phyloP scores from a whole-genome alignment of 225 moss, liverwort and hornwort genomes.

The Anthoceros angustus region DNA sequence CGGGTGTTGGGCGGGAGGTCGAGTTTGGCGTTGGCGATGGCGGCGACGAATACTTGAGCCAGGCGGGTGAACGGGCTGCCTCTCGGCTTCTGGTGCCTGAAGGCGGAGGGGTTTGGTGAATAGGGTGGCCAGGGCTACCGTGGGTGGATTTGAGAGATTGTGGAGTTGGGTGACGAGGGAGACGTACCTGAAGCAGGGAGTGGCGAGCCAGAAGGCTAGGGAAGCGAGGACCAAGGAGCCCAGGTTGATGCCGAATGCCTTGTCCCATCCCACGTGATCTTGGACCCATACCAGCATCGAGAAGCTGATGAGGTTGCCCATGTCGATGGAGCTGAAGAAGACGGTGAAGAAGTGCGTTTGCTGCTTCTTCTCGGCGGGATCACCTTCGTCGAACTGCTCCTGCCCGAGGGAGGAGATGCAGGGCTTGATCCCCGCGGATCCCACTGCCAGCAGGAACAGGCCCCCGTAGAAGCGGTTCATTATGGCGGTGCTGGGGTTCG shows the following conservation, averaged over 20 bases:
- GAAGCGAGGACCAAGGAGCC: slow-evolving; percentile 9
- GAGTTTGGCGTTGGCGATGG: neutral
- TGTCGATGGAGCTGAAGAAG: slow-evolving; percentile 14
- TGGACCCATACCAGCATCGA: slow-evolving; percentile 18
- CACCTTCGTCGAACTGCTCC: slow-evolving; percentile 26
- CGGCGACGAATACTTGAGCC: neutral
- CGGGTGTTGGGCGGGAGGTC: neutral
- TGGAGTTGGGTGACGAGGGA: neutral
- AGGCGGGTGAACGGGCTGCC: neutral
- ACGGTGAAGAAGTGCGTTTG: slow-evolving; percentile 18
- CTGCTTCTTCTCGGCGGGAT: slow-evolving; percentile 15
- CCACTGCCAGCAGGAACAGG: slow-evolving; percentile 14
- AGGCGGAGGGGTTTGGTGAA: neutral
- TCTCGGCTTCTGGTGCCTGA: neutral
- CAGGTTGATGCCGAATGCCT: slow-evolving; percentile 14
- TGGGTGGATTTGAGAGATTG: neutral
- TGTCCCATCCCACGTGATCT: slow-evolving; percentile 6
- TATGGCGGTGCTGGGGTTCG: slow-evolving; percentile 9
- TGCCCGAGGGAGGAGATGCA: slow-evolving; percentile 23
- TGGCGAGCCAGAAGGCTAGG: slow-evolving; percentile 16
- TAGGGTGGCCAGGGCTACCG: neutral
- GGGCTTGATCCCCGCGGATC: slow-evolving; percentile 20
- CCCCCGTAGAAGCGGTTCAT: slow-evolving; percentile 15
- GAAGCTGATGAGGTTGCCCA: slow-evolving; percentile 18
- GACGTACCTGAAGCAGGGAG: slow-evolving; percentile 17